Evolutionary conservation across 495 filamentous ascomycete genomes (phyloP), one percentile per base, ranked within the genome.

Genomic region (Letharia lupina): DNA sequence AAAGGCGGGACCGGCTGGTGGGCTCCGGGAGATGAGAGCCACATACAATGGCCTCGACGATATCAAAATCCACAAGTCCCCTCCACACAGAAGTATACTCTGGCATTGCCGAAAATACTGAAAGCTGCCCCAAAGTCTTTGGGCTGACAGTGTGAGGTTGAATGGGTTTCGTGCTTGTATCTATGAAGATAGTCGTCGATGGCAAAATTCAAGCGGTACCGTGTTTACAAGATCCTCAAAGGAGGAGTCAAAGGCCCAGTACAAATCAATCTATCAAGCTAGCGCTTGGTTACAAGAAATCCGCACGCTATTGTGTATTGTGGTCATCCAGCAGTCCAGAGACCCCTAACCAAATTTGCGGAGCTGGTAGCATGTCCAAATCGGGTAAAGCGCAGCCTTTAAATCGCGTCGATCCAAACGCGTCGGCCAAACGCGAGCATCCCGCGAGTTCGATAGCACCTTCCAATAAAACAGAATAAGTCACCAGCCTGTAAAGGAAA

Each of bases 401-500:
- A 59, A 39, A 16, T 28, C 63, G 54, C 63, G 63, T 65, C 41
- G 3, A n/a, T 0, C 6, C 15, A 39, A 28, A 28, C 63, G 54
- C 63, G 63, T 65, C 41, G 3, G 15, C 0, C 6, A 20, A 23
- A 37, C 63, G 63, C 50, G 63, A 40, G 41, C 37, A 35, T 13
- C 28, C 47, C n/a, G 9, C 39, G 48, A 64, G 41, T 12, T 44
- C 15, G 10, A 60, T 33, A 23, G 41, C 56, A 48, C 31, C 39
- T 39, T 28, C 56, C 15, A 28, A 12, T 31, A 1, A 44, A 39
- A 37, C n/a, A 33, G 23, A 45, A 45, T 18, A 15, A n/a, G 20
- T 33, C 31, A 13, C 5, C 16, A 65, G 39, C 40, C 23, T 60
- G 42, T 0, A n/a, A 52, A 71, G 69, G 69, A 63, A 73, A 65